Percentiles rank a stretch among this genome's conserved stretches.
These are phyloP conservation scores for Erysimum cheiri DNA, from an alignment of 441 rosid species.

Conservation along the genomic window DNA sequence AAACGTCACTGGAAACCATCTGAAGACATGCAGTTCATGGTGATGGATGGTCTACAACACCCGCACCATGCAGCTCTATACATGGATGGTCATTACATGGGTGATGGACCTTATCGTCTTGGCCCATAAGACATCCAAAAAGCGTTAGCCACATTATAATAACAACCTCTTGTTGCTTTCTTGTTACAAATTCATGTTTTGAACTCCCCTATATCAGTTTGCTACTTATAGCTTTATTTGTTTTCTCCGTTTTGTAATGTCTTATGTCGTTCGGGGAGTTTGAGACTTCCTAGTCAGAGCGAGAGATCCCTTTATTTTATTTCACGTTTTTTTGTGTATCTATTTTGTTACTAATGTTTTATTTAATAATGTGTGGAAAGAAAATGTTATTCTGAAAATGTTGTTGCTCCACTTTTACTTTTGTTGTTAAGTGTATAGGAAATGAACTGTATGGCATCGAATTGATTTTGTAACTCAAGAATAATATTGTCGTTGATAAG, in stretches of 20 bases:
- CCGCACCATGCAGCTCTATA: constrained; percentile 83
- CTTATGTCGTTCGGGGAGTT: constrained; percentile 9
- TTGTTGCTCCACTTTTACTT: not conserved
- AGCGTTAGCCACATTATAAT: constrained; percentile 17
- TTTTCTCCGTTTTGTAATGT: constrained; percentile 2
- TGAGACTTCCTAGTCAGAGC: constrained; percentile 16
- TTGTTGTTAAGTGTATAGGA: not conserved
- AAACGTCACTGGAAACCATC: constrained; percentile 99
- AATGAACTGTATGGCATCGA: not conserved
- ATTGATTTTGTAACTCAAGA: too few relatives aligned
- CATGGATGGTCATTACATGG: constrained; percentile 90
- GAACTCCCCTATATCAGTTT: constrained; percentile 18
- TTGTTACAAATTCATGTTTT: constrained; percentile 21
- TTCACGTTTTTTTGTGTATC: constrained; percentile 7
- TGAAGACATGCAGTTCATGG: constrained; percentile 99
- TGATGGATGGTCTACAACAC: constrained; percentile 93
- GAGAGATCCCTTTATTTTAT: constrained; percentile 3
- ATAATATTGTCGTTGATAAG: too few relatives aligned
- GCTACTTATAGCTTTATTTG: constrained; percentile 24
- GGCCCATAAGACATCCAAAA: constrained; percentile 64
- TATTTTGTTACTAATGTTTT: not conserved
- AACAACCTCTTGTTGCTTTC: constrained; percentile 26
- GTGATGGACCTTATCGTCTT: constrained; percentile 87
- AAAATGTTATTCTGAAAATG: not conserved
- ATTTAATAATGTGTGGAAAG: constrained; percentile 7